These are phyloP conservation scores for Blepharisma undulans DNA, from an alignment of 169 alveolate genomes.

Conservation along the genomic window DNA sequence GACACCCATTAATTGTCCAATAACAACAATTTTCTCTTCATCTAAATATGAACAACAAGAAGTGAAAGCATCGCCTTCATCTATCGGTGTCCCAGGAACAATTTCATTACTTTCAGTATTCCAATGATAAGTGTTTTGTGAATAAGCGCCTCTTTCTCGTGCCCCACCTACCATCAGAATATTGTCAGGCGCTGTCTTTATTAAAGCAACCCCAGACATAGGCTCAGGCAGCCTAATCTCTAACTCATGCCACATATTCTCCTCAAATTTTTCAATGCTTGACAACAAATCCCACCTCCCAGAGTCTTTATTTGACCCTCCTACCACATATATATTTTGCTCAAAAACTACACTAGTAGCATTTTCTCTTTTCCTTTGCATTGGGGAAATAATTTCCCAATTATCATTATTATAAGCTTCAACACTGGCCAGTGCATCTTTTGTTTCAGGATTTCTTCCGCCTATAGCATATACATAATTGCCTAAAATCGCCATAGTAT, in stretches of 20 bases:
- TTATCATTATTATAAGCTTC: not conserved
- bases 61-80: slow-evolving; percentile 14
- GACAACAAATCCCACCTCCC: not conserved
- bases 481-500: not conserved
- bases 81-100: not conserved
- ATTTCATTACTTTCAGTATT: not conserved
- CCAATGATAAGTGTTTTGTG: not conserved
- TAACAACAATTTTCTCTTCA: not conserved
- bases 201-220: slow-evolving; percentile 9
- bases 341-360: slow-evolving; percentile 3
- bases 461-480: not conserved
- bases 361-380: slow-evolving; percentile 17
- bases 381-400: not conserved
- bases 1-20: slow-evolving; percentile 4
- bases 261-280: not conserved
- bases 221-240: not conserved
- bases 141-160: slow-evolving; percentile 20
- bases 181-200: not conserved
- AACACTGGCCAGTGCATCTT: not conserved
- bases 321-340: slow-evolving; percentile 4
- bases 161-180: slow-evolving; percentile 35
- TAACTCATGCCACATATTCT: not conserved
- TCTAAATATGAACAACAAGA: not conserved
- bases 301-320: not conserved
- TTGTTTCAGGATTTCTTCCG: slow-evolving; percentile 16